These are phyloP conservation scores for Arabidopsis lyrata DNA, from an alignment of 441 rosid species.

Conservation along the genomic window DNA sequence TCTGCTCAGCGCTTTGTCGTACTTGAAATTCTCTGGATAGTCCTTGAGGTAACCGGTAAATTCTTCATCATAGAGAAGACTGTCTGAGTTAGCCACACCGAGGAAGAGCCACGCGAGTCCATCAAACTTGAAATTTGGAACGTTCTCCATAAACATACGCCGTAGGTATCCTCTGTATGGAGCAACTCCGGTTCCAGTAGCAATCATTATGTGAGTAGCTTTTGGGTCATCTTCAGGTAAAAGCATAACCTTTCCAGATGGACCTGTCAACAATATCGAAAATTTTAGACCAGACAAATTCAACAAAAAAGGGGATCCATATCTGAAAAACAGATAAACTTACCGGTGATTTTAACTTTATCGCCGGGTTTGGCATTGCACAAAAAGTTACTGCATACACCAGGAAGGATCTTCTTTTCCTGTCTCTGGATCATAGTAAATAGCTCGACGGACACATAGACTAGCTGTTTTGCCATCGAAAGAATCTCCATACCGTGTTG, in stretches of 20 bases:
- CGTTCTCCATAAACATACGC: slow-evolving; percentile 96
- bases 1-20: slow-evolving; percentile 87
- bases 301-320: background rate
- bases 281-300: background rate
- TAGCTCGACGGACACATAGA: slow-evolving; percentile 97
- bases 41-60: slow-evolving; percentile 75
- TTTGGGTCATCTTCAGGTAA: slow-evolving; percentile 88
- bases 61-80: slow-evolving; percentile 94
- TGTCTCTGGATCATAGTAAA: slow-evolving; percentile 87
- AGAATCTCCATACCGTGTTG: slow-evolving; percentile 90
- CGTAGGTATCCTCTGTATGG: slow-evolving; percentile 93
- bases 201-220: slow-evolving; percentile 95
- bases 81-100: slow-evolving; percentile 95
- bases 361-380: slow-evolving; percentile 95
- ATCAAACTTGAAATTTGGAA: slow-evolving; percentile 73
- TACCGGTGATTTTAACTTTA: slow-evolving; percentile 88
- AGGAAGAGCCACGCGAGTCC: slow-evolving; percentile 99
- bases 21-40: slow-evolving; percentile 82
- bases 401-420: slow-evolving; percentile 92
- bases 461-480: slow-evolving; percentile 92
- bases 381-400: slow-evolving; percentile 92
- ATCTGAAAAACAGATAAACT: background rate
- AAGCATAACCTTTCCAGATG: slow-evolving; percentile 96
- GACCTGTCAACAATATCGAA: slow-evolving; percentile 56
- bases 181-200: slow-evolving; percentile 96